Base-by-base conservation (phyloP, 148 eudicot species). In the Limonium bicolor region DNA sequence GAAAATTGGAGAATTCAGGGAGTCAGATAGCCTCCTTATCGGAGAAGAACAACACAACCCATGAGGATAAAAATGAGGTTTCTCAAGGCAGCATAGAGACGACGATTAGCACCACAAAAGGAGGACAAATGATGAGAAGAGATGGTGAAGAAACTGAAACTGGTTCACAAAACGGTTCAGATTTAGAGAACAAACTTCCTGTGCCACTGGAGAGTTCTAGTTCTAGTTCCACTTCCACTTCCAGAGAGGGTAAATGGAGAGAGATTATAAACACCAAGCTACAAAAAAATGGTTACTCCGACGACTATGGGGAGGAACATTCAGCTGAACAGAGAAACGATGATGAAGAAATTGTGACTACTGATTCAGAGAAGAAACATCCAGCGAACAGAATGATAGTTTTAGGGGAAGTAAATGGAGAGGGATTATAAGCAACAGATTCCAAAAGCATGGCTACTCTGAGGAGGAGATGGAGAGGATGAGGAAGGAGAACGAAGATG, bases 201-300 rank as follows among this genome's bases (percentile, higher is more conserved):
- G n/a, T n/a, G n/a, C n/a, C n/a, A n/a, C n/a, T n/a, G n/a, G n/a
- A n/a, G n/a, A n/a, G n/a, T n/a, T n/a, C n/a, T n/a, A n/a, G n/a
- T n/a, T n/a, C n/a, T n/a, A n/a, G n/a, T n/a, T n/a, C n/a, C n/a
- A n/a, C n/a, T n/a, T n/a, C n/a, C n/a, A n/a, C n/a, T 19, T 17
- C 46, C 2, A 63, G 43, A 43, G 56, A 65, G 17, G 63, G 46
- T 53, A 75, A 65, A 50, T 59, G 46, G 78, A 63, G 50, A 61
- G 53, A 55, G 3, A n/a, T 18, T 45, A 36, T 47, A 7, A 60
- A 33, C 42, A 70, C 45, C 33, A 60, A 47, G 15, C 25, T 41
- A 26, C 31, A 15, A 2, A 23, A 20, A 22, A 45, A 6, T 24
- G 8, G 37, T 31, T 32, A 26, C n/a, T 18, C 33, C 0, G 51